These are phyloP conservation scores for Funneliformis mosseae DNA, from an alignment of 192 early-diverging fungal species.

Conservation along the genomic window DNA sequence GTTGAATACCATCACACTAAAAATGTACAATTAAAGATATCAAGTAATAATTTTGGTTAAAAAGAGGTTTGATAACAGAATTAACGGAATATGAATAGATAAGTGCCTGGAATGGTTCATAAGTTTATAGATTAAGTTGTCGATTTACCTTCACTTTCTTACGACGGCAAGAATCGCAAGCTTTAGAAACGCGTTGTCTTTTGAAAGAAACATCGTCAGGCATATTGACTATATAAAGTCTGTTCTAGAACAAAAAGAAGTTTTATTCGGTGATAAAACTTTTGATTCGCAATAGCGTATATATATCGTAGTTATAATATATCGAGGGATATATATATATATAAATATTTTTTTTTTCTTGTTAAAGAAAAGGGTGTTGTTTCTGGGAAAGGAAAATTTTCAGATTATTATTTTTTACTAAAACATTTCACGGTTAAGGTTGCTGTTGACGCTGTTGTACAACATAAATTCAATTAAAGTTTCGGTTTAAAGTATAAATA, in stretches of 20 bases:
- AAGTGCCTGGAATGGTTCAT: neutral
- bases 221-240: constrained; percentile 6
- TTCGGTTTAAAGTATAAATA: neutral
- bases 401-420: neutral
- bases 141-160: constrained; percentile 43
- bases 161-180: constrained; percentile 47
- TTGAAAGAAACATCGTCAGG: constrained; percentile 22
- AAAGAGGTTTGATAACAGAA: neutral
- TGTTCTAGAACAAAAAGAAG: neutral
- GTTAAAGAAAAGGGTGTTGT: neutral
- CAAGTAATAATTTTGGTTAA: neutral
- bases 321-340: neutral
- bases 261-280: neutral
- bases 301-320: neutral
- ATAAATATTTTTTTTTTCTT: no score
- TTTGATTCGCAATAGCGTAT: neutral
- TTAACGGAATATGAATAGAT: neutral
- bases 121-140: neutral
- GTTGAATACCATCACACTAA: constrained; percentile 47
- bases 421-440: neutral
- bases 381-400: neutral
- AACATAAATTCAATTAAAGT: neutral
- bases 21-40: neutral
- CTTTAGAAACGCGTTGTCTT: constrained; percentile 35
- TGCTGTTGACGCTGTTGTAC: neutral